phyloP scores from a whole-genome alignment of 129 eudicot species.

The Lonicera japonica region DNA sequence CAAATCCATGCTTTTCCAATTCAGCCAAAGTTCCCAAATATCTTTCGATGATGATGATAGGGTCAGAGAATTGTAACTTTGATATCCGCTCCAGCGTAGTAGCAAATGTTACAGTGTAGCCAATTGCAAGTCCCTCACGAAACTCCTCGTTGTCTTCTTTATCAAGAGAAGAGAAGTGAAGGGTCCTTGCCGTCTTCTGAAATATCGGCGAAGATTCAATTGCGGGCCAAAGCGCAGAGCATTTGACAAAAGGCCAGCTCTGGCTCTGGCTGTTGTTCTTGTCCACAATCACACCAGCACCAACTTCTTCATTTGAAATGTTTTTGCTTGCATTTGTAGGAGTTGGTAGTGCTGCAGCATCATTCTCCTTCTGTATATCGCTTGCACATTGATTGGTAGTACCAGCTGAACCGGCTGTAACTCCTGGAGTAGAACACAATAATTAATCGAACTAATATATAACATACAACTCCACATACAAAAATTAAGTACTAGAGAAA shows the following conservation, averaged over 20 bases:
- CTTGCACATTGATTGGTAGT: no score
- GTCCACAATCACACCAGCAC: no score
- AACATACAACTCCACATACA: no score
- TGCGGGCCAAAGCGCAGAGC: constrained; percentile 30
- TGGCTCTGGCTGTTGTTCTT: no score
- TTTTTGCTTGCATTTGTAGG: no score
- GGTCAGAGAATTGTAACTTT: constrained; percentile 19
- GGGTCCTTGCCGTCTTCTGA: constrained; percentile 18
- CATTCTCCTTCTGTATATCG: no score
- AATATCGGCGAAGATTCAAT: constrained; percentile 22
- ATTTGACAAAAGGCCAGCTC: constrained; percentile 32
- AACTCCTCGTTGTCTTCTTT: constrained; percentile 9
- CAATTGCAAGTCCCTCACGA: constrained; percentile 45
- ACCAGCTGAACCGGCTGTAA: no score
- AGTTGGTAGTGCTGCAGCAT: no score
- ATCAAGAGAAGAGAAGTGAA: constrained; percentile 26
- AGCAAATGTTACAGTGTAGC: constrained; percentile 24
- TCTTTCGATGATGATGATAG: constrained; percentile 11
- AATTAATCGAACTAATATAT: no score
- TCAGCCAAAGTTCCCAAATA: constrained; percentile 20
- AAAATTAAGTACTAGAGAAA: no score
- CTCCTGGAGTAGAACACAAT: no score
- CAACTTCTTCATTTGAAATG: no score
- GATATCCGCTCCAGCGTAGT: constrained; percentile 14
- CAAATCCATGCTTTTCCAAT: constrained; percentile 37